Evolutionary conservation across 495 filamentous ascomycete species (phyloP), one percentile per base, ranked within the genome.

Genomic region (Terfezia claveryi): DNA sequence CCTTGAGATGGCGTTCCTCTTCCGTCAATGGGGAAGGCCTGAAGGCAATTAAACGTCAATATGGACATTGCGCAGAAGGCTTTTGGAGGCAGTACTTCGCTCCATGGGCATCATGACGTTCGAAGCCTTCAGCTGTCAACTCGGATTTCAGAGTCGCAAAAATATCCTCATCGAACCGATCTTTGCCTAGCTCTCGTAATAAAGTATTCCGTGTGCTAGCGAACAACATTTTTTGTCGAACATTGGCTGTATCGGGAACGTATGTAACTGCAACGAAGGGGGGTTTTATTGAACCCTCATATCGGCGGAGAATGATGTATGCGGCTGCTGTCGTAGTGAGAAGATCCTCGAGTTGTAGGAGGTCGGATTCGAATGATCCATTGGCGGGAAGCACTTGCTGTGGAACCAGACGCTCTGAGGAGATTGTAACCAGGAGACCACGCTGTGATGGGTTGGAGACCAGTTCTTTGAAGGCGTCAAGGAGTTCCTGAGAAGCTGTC

Each of bases 221-320:
- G 68, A 95, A 94, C 52, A 98, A 77, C 74, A 87, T 96, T 75
- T 98, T 98, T 60, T 89, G 82, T 44, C 91, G 81, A 41, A 98
- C 91, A 16, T 83, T 83, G 6, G 91, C 89, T 54, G 81, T 69
- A 64, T 87, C 85, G 4, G 91, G 91, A 49, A 98, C 84, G 66
- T 94, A 95, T 36, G 91, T 88, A 49, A 95, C 70, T 50, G 83
- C 83, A 53, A 87, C 68, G 57, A 91, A 79, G 16, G 68, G 62
- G 4, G 72, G 72, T 9, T 67, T 61, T 53, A 67, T 59, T 0
- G 41, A 9, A 4, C 14, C 1, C 41, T 73, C 65, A 56, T 80
- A 74, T 36, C 80, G 78, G 6, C 88, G 82, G 44, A 94, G 79
- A 56, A 98, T 74, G 56, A 94, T 75, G 71, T 93, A 96, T n/a